Conservation (phyloP, 352 stramenopile genomes). For the Globisporangium emineosum region DNA sequence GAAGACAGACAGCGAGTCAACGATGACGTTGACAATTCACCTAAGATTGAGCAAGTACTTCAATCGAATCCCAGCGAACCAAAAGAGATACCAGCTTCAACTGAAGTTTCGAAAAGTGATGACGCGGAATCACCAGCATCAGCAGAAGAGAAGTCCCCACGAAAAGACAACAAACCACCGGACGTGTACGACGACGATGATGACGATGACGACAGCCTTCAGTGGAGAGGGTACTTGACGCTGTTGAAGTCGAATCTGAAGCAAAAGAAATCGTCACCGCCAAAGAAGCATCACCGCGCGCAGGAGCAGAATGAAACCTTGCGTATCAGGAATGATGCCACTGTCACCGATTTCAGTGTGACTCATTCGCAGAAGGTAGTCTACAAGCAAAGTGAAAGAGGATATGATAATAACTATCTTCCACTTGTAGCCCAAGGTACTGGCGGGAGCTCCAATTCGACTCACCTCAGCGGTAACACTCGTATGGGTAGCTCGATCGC, state of each 20-base stretch:
- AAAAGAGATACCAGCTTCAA: background rate
- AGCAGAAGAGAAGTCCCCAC: background rate
- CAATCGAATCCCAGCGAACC: background rate
- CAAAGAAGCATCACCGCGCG: conserved; percentile 15
- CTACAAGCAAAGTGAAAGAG: conserved; percentile 1
- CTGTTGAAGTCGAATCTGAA: conserved; percentile 33
- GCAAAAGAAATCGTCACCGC: conserved; percentile 28
- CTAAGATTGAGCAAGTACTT: background rate
- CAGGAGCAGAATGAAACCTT: conserved; percentile 8
- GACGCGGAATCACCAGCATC: background rate
- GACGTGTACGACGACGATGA: background rate
- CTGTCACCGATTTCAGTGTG: background rate
- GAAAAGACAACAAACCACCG: background rate
- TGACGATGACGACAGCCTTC: conserved; percentile 13
- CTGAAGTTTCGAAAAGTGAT: background rate
- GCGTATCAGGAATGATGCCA: background rate
- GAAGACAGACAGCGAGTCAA: background rate
- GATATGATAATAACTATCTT: background rate
- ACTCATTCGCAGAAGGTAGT: background rate
- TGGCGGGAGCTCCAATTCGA: background rate
- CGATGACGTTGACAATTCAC: background rate
- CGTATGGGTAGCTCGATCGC: conserved; percentile 6
- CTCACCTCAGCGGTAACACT: conserved; percentile 3
- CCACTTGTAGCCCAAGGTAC: background rate
- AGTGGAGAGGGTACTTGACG: conserved; percentile 39